A percentile compares a stretch with the other conserved stretches of the same genome.
Conservation (phyloP, 495 filamentous ascomycete genomes). For the Parathielavia hyrcaniae region DNA sequence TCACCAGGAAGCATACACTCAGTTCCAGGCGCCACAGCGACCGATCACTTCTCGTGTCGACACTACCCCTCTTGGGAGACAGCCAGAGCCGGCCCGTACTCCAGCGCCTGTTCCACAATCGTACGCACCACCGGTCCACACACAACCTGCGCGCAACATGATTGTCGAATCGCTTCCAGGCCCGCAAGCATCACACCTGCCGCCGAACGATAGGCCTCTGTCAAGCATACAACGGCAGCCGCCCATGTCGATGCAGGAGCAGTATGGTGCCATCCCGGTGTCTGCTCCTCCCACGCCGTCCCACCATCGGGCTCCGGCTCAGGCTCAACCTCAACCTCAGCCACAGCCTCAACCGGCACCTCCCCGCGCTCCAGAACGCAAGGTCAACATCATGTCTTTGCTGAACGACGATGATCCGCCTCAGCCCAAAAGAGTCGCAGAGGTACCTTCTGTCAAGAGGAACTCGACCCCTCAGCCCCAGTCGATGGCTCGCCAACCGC, state of each 20-base stretch:
- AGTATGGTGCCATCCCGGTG: conserved; percentile 30
- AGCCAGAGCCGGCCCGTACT: conserved; percentile 38
- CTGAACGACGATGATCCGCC: conserved; percentile 46
- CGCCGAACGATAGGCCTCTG: conserved; percentile 26
- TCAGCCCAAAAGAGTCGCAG: conserved; percentile 39
- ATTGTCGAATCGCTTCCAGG: conserved; percentile 28
- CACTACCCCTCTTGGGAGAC: conserved; percentile 36
- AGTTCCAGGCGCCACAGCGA: conserved; percentile 26
- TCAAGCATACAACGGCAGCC: conserved; percentile 30
- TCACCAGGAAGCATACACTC: conserved; percentile 28
- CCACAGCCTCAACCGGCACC: conserved; percentile 28
- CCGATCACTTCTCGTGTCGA: conserved; percentile 35
- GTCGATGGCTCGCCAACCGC: conserved; percentile 34
- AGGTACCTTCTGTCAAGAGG: conserved; percentile 35
- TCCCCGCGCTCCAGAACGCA: conserved; percentile 36
- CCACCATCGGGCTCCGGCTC: too few species aligned
- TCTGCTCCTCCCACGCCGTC: conserved; percentile 32
- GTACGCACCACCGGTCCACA: conserved; percentile 30
- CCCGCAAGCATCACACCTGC: conserved; percentile 27
- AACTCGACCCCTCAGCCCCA: conserved; percentile 44
- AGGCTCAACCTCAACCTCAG: conserved; percentile 22
- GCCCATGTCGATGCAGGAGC: conserved; percentile 35
- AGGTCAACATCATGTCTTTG: conserved; percentile 47
- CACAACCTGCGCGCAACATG: conserved; percentile 31
- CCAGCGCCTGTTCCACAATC: conserved; percentile 32